Percentiles rank a stretch among this genome's conserved stretches.
These are phyloP conservation scores for Cantharellus anzutake DNA, from an alignment of 768 basidiomycete species.

Conservation along the genomic window DNA sequence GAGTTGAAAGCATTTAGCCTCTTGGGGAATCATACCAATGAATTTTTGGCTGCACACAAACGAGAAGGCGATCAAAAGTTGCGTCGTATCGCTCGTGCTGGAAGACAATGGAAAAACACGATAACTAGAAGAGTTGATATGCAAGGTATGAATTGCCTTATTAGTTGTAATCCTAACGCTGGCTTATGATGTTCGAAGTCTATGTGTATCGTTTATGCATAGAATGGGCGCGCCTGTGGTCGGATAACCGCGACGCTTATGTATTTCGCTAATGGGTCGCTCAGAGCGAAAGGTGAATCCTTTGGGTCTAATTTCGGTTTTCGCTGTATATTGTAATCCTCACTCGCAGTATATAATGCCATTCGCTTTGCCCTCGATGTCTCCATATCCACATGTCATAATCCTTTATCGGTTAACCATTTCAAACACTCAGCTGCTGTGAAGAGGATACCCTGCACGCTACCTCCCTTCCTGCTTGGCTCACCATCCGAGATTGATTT, in stretches of 20 bases:
- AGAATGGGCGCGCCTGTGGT: constrained; percentile 72
- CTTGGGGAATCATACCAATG: constrained; percentile 25
- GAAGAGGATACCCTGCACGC: background rate
- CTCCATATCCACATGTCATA: no score
- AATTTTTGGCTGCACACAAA: background rate
- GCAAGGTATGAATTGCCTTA: constrained; percentile 45
- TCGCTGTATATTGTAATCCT: no score
- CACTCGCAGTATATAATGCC: no score
- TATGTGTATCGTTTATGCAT: constrained; percentile 77
- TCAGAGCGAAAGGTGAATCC: background rate
- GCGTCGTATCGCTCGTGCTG: constrained; percentile 70
- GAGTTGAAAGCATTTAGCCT: constrained; percentile 25
- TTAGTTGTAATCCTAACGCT: background rate
- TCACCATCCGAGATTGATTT: background rate
- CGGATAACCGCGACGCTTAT: constrained; percentile 58
- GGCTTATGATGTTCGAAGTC: constrained; percentile 22
- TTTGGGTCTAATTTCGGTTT: background rate
- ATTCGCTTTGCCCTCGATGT: no score
- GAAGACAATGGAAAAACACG: constrained; percentile 82
- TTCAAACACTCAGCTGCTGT: background rate
- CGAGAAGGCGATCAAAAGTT: constrained; percentile 51
- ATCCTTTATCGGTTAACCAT: background rate
- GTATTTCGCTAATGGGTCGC: constrained; percentile 9
- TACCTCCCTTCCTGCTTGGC: no score
- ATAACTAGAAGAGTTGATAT: constrained; percentile 73